phyloP scores from a whole-genome alignment of 164 flowering plant genomes.

The Brasenia schreberi region DNA sequence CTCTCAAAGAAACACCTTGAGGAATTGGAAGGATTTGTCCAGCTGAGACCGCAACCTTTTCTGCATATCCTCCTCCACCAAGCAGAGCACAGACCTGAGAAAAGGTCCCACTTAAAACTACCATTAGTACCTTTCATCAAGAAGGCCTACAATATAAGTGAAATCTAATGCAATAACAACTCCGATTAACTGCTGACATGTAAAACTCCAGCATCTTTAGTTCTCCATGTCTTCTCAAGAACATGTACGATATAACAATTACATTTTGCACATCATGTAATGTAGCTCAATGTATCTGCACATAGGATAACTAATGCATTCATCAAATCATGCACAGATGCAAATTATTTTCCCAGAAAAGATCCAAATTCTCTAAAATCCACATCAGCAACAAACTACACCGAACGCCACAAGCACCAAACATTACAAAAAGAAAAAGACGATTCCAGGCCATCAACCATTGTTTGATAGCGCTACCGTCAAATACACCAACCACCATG shows the following conservation, averaged over 20 bases:
- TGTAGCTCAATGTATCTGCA: too few species aligned
- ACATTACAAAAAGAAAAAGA: too few species aligned
- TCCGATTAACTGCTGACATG: background rate
- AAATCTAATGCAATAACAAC: background rate
- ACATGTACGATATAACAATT: background rate
- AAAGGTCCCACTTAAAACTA: background rate
- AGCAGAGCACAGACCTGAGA: conserved; percentile 92
- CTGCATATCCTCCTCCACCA: conserved; percentile 93
- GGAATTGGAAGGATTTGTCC: conserved; percentile 91
- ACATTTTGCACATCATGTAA: too few species aligned
- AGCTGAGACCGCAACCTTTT: conserved; percentile 81
- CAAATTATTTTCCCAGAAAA: too few species aligned
- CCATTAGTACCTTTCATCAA: background rate
- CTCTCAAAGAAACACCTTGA: conserved; percentile 59
- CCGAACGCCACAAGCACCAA: too few species aligned
- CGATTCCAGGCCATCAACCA: too few species aligned
- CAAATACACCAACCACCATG: too few species aligned
- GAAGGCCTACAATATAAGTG: background rate
- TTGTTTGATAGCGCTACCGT: too few species aligned
- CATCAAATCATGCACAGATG: too few species aligned
- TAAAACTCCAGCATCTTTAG: background rate
- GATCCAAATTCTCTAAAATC: too few species aligned
- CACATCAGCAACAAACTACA: too few species aligned
- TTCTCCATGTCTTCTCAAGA: background rate
- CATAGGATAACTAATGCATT: too few species aligned